Percentiles rank a stretch among this genome's conserved stretches.
Conservation (phyloP, 2,329 filamentous ascomycete genomes). For the Colletotrichum sublineola region DNA sequence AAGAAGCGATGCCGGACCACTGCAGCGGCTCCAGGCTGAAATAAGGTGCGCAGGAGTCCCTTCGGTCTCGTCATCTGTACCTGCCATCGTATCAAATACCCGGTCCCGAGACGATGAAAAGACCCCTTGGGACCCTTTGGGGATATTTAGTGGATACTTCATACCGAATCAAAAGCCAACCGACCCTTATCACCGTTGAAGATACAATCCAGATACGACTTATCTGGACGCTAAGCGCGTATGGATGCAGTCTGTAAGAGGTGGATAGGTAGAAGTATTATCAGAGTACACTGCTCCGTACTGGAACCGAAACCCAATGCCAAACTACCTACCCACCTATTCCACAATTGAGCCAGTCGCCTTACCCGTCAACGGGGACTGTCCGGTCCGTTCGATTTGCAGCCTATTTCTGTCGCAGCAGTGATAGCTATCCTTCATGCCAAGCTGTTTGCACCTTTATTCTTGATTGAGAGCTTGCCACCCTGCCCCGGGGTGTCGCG, state of each 20-base stretch:
- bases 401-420: neutral
- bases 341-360: neutral
- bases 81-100: slow-evolving; percentile 30
- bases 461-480: neutral
- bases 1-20: neutral
- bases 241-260: neutral
- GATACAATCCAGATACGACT: slow-evolving; percentile 9
- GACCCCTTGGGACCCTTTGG: slow-evolving; percentile 8
- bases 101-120: slow-evolving; percentile 31
- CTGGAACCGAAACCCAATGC: neutral
- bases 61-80: slow-evolving; percentile 26
- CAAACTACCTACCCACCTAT: no score
- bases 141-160: slow-evolving; percentile 20
- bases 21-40: slow-evolving; percentile 17
- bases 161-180: neutral
- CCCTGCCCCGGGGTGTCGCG: neutral
- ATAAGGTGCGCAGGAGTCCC: slow-evolving; percentile 23
- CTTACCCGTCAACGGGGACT: neutral
- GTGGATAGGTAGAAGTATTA: neutral
- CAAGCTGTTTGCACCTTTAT: neutral
- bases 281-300: neutral
- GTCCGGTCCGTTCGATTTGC: neutral
- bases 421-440: neutral
- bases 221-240: slow-evolving; percentile 13
- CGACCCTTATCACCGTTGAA: neutral